Evolutionary conservation across 352 stramenopile species (phyloP).

Genomic region (Stephanocyclus meneghinianus): DNA sequence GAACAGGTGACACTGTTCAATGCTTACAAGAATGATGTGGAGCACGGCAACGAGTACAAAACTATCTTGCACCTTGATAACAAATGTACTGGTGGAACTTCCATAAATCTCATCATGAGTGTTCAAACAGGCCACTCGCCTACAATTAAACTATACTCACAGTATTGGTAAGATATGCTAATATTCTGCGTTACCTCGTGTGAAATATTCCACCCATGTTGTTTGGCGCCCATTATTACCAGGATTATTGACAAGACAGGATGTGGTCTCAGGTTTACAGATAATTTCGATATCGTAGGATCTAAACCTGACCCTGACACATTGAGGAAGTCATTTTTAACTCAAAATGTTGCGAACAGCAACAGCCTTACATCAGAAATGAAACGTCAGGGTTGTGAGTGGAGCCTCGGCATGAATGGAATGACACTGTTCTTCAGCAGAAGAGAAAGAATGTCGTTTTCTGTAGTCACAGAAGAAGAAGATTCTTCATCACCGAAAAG

Average conservation of each 20-base stretch:
- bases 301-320: slow-evolving; percentile 59
- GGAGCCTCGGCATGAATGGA: slow-evolving; percentile 74
- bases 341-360: slow-evolving; percentile 36
- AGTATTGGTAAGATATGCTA: slow-evolving; percentile 64
- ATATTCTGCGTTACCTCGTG: neutral
- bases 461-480: slow-evolving; percentile 53
- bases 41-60: slow-evolving; percentile 72
- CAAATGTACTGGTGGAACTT: slow-evolving; percentile 49
- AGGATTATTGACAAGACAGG: slow-evolving; percentile 76
- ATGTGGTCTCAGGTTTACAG: slow-evolving; percentile 76
- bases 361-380: slow-evolving; percentile 55
- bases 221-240: neutral
- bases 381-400: slow-evolving; percentile 64
- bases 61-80: slow-evolving; percentile 70
- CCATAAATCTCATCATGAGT: slow-evolving; percentile 70
- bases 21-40: slow-evolving; percentile 48
- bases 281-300: slow-evolving; percentile 68
- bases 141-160: slow-evolving; percentile 68
- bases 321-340: slow-evolving; percentile 59
- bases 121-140: slow-evolving; percentile 66
- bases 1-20: slow-evolving; percentile 68
- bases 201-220: neutral
- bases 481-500: neutral
- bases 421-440: slow-evolving; percentile 73
- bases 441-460: slow-evolving; percentile 67